phyloP scores from a whole-genome alignment of 495 filamentous ascomycete genomes.

The Xylaria scruposa region DNA sequence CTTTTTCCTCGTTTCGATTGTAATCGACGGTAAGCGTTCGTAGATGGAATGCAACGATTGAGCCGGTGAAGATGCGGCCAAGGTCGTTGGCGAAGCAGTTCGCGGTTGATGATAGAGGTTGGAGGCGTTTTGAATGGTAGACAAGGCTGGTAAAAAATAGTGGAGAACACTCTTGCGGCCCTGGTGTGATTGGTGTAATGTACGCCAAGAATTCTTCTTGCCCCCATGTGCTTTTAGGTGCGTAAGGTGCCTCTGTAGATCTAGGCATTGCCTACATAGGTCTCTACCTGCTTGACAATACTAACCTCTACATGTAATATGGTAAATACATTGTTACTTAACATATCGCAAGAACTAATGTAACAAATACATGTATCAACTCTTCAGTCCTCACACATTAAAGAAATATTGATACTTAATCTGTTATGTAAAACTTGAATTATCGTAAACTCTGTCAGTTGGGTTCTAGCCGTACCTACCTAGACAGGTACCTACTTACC shows the following conservation, averaged over 20 bases:
- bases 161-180: conserved; percentile 25
- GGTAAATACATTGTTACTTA: background rate
- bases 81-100: conserved; percentile 1
- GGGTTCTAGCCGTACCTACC: background rate
- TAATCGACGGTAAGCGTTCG: background rate
- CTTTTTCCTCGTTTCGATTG: background rate
- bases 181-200: conserved; percentile 8
- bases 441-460: no score
- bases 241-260: background rate
- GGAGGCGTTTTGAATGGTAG: conserved; percentile 6
- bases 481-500: background rate
- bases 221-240: background rate
- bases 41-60: background rate
- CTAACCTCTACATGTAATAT: no score
- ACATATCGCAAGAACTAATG: background rate
- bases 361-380: background rate
- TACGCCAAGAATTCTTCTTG: background rate
- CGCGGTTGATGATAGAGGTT: conserved; percentile 11
- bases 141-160: conserved; percentile 30
- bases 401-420: no score
- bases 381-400: no score
- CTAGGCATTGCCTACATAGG: background rate
- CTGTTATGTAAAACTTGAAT: background rate
- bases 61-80: background rate
- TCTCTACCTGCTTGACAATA: background rate